Evolutionary conservation across 2,329 filamentous ascomycete genomes (phyloP), one percentile per base, ranked within the genome.

Genomic region (Monascus ruber): DNA sequence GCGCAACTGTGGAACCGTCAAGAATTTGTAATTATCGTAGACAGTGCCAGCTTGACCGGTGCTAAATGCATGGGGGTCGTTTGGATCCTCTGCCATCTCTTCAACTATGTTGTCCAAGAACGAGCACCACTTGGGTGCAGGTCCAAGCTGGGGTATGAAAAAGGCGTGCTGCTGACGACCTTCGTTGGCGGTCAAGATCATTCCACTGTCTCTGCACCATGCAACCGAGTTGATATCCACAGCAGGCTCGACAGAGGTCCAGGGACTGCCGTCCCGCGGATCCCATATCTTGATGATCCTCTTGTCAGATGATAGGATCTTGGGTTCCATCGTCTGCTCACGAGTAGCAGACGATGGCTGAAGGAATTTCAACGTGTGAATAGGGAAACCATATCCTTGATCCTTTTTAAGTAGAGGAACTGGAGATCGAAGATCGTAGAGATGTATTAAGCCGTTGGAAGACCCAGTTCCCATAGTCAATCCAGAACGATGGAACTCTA

Each of bases 1-100:
- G 52, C 84, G 83, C 38, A 98, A 72, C 60, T 98, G 88, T 33
- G 85, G 79, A 44, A 86, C 63, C 2, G 89, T 94, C 56, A 98
- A 71, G 76, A 98, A 98, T 66, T 96, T 98, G 77, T 89, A 96
- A 65, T 98, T 96, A 65, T 98, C 91, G 69, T 98, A 98, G 6
- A 91, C 85, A 51, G 91, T 81, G 66, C 79, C 67, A 63, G 73
- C 56, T 39, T 68, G 61, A 26, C 59, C 54, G 25, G 56, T 53
- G 40, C 53, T 61, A 51, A 68, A 71, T 7, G 68, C 64, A 38
- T 75, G 73, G 4, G 78, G 79, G 52, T 82, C 78, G 51, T 77
- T 75, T 6, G 71, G 70, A 50, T 81, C 76, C 58, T 96, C 89
- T 6, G 89, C 89, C 86, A 98, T 95, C 64, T 98, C 93, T 67